Evolutionary conservation across 805 yeast species (phyloP).

Genomic region (Saturnispora silvae): DNA sequence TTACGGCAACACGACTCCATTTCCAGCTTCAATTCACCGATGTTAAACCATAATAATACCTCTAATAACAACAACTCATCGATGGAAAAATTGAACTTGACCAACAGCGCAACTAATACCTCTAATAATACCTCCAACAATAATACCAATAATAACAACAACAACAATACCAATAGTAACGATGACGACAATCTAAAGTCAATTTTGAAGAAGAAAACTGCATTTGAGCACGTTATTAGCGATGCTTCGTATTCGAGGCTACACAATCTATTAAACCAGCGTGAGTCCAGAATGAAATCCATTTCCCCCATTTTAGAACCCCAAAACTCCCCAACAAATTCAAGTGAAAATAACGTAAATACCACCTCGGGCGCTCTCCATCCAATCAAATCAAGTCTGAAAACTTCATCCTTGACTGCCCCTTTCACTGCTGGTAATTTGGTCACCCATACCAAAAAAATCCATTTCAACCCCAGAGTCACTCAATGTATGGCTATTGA

Average conservation of each 20-base stretch:
- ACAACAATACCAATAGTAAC: constrained; percentile 2
- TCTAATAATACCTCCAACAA: neutral
- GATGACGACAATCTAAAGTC: constrained; percentile 46
- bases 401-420: constrained; percentile 6
- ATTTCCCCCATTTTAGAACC: constrained; percentile 26
- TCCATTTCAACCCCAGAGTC: constrained; percentile 89
- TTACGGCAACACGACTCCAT: constrained; percentile 13
- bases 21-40: constrained; percentile 2
- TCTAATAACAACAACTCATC: neutral
- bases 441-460: constrained; percentile 42
- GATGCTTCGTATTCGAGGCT: constrained; percentile 33
- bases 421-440: neutral
- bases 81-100: neutral
- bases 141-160: neutral
- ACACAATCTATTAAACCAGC: constrained; percentile 23
- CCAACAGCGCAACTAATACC: neutral
- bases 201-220: constrained; percentile 77
- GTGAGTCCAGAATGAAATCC: constrained; percentile 23
- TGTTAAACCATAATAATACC: neutral
- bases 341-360: constrained; percentile 12
- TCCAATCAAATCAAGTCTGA: constrained; percentile 11
- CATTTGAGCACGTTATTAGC: constrained; percentile 68
- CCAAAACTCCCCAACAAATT: constrained; percentile 7
- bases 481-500: constrained; percentile 85
- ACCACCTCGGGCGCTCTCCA: constrained; percentile 1